Evolutionary conservation across 768 basidiomycete genomes (phyloP), one percentile per base, ranked within the genome.

Genomic region (Suillus cothurnatus): DNA sequence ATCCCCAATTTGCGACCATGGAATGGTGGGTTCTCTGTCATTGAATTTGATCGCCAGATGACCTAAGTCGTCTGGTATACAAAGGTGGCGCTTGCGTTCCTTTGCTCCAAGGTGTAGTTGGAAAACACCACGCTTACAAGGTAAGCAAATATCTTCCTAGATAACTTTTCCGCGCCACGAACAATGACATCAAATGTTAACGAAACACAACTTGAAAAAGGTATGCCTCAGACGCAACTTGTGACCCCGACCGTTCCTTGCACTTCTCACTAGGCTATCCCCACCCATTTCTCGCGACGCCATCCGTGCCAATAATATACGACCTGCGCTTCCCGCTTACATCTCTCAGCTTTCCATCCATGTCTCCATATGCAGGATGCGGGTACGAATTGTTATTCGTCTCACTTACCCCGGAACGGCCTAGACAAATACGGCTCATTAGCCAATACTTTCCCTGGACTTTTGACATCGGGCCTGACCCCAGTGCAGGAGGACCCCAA

Each of bases 361-460:
- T 34, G 6, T 66, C 64, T 55, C 41, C 52, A 45, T 49, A 32
- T 19, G 36, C n/a, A 19, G 23, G 32, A 6, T 39, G 34, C 19
- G 38, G 31, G 26, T 45, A 62, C 17, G 49, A 56, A 8, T 38
- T 34, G 2, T 61, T 66, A 0, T 5, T 19, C 9, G 64, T 57
- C 23, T 61, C 64, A 14, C 39, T 66, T 17, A 50, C 52, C 7
- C 32, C 53, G 5, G 21, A 45, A 15, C 32, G 17, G 19, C 61
- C 64, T 32, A 47, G 43, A 19, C 53, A 49, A 17, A 56, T 66
- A n/a, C 61, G 64, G 17, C 28, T 66, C 17, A 63, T 66, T 6
- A 63, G 64, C 61, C 36, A 14, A 28, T 53, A 62, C 21, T 66
- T 66, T 19, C 64, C 64, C 7, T 66, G 61, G 64, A 11, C 64